Percentiles rank a stretch among this genome's conserved stretches.
Evolutionary conservation across 345 rosid genomes (phyloP).

Genomic region (Chamaenerion angustifolium): DNA sequence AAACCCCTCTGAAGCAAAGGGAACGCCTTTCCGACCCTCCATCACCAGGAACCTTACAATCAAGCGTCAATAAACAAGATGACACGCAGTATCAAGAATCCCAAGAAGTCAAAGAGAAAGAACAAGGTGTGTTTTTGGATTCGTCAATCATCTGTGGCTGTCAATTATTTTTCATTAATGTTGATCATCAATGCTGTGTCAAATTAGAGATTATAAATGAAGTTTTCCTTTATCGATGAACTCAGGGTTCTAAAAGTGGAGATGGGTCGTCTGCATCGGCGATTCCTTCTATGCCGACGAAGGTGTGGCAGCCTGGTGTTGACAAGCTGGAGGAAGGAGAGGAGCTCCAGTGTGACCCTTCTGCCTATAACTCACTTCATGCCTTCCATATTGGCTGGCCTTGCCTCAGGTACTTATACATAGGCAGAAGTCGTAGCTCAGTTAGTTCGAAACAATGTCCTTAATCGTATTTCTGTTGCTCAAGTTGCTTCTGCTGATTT

Average conservation of each 20-base stretch:
- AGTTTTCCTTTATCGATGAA: background rate
- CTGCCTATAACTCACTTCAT: conserved; percentile 81
- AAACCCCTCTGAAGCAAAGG: background rate
- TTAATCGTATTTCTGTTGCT: too few relatives aligned
- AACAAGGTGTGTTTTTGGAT: conserved; percentile 31
- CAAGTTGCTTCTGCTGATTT: too few relatives aligned
- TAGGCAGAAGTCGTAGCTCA: too few relatives aligned
- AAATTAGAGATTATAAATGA: background rate
- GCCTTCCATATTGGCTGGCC: conserved; percentile 94
- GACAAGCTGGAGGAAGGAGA: conserved; percentile 92
- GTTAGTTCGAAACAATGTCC: too few relatives aligned
- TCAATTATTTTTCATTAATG: too few relatives aligned
- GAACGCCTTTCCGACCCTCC: background rate
- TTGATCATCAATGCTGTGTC: too few relatives aligned
- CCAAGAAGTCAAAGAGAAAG: conserved; percentile 72
- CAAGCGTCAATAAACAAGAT: conserved; percentile 13
- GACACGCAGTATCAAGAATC: conserved; percentile 57
- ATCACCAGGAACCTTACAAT: background rate
- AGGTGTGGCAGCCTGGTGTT: conserved; percentile 97
- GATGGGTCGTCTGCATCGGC: conserved; percentile 56
- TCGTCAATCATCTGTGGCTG: background rate
- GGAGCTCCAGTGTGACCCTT: conserved; percentile 89
- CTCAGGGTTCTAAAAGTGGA: conserved; percentile 35
- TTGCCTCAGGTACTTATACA: conserved; percentile 52
- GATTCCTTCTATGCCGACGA: conserved; percentile 41